Base-by-base conservation (phyloP, 805 yeast species). In the Starmerella floris region DNA sequence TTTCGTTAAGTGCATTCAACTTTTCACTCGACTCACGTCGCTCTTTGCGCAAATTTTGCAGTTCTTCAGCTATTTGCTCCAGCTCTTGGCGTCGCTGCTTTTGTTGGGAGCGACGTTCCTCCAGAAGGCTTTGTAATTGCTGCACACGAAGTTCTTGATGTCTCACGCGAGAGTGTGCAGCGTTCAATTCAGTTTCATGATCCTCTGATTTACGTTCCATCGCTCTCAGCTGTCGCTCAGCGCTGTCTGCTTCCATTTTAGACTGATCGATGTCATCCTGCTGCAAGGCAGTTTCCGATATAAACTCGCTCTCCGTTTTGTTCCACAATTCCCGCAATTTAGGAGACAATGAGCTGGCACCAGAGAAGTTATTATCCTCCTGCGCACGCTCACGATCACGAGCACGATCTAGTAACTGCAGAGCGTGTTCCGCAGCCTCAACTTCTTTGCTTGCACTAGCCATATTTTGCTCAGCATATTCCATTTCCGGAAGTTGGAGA, bases 1-100 rank as follows among this genome's bases (percentile, higher is more conserved):
- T 71, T 2, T 71, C 50, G 23, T 81, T 63, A 1, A 76, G 68
- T 26, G 74, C 78, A 49, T 76, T 71, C 44, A 87, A 63, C 51
- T 74, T 72, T 6, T 76, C 64, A 48, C 22, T 30, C 17, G 43
- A 17, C n/a, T 41, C 44, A 17, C 44, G 42, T 28, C 52, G 51
- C 37, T 57, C 58, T 30, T 56, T 51, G 1, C 61, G 36, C 11
- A 56, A 30, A 8, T 40, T 31, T 2, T 42, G 46, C 9, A 51
- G 46, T 26, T 53, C 53, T 2, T 35, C 41, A 13, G 45, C 35
- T 2, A 40, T 40, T 15, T 31, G 26, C 15, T 39, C 49, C 17
- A 56, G 52, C 25, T 50, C 55, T 11, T 42, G 43, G 25, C 36
- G 38, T 10, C 38, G 45, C 16, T 20, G 33, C 23, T 44, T 46